Evolutionary conservation across 2,329 filamentous ascomycete genomes (phyloP), one percentile per base, ranked within the genome.

Genomic region (Sphaerostilbella broomeana): DNA sequence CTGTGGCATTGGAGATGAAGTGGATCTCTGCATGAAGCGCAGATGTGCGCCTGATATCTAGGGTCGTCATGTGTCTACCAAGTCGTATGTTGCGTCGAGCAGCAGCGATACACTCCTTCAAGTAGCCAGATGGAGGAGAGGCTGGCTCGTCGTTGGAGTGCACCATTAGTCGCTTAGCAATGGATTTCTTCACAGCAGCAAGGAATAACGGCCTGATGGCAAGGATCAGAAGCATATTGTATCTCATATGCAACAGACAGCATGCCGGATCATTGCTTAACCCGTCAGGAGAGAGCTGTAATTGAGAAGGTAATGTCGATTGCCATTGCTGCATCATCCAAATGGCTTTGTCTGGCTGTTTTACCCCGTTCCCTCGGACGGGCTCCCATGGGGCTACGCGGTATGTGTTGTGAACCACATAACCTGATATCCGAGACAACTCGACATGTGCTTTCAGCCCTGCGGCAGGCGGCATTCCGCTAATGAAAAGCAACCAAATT

Each of bases 191-290:
- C 18, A 71, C 67, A 2, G 67, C 62, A 6, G 62, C 56, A 30
- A 73, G 64, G 47, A 73, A 67, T 12, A 69, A 58, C 3, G 71
- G 69, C 1, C 70, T 66, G 19, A 69, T 58, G 9, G 68, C 60
- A 11, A 73, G 56, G 32, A 74, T 66, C n/a, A 69, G 45, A 12
- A 73, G 62, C 64, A 73, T 56, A 44, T 73, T 71, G 49, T 68
- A 64, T 37, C 57, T 55, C 69, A 74, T 72, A 44, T 74, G 70
- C 29, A 74, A 52, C 28, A 63, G 53, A 50, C 63, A 68, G 37
- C 58, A 55, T 6, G 66, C 61, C 15, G 68, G 62, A 44, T 72
- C 68, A 17, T 51, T 52, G 43, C 59, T 62, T 22, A 60, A 42
- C 2, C 53, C 55, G 16, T 59, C 53, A 3, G 57, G 54, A 5